Conservation (phyloP, 164 flowering plant species). For the Aristolochia contorta region DNA sequence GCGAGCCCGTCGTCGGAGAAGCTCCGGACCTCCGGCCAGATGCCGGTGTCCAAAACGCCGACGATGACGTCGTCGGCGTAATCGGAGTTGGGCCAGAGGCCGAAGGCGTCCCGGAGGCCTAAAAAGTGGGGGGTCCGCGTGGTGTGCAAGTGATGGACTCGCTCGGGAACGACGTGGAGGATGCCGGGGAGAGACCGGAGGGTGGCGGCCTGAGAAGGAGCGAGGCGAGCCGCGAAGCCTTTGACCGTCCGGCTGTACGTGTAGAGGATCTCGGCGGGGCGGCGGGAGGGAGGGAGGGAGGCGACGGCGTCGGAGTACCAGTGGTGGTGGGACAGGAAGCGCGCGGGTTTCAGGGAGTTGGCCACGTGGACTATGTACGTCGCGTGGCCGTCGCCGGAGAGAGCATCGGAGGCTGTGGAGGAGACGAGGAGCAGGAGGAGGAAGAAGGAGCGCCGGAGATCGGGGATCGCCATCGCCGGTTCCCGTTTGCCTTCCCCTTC, state of each 20-base stretch:
- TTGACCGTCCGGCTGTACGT: constrained; percentile 38
- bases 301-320: constrained; percentile 19
- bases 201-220: constrained; percentile 34
- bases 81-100: constrained; percentile 62
- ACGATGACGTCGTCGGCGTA: constrained; percentile 63
- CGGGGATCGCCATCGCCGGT: not conserved
- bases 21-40: constrained; percentile 73
- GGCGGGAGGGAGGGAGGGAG: constrained; percentile 9
- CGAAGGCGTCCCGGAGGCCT: constrained; percentile 37
- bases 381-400: not conserved
- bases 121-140: constrained; percentile 71
- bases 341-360: constrained; percentile 14
- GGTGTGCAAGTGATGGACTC: constrained; percentile 45
- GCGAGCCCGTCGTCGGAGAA: constrained; percentile 48
- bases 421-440: constrained; percentile 4
- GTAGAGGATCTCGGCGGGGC: constrained; percentile 14
- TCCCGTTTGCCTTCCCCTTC: not conserved
- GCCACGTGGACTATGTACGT: constrained; percentile 23
- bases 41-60: constrained; percentile 81
- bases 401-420: not conserved
- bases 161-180: constrained; percentile 48
- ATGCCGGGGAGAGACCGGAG: constrained; percentile 41
- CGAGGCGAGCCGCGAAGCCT: constrained; percentile 72
- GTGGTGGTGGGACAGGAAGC: constrained; percentile 11
- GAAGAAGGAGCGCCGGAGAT: not conserved